Evolutionary conservation across 306 rosid species (phyloP), one percentile per base, ranked within the genome.

Genomic region (Trifolium dubium): DNA sequence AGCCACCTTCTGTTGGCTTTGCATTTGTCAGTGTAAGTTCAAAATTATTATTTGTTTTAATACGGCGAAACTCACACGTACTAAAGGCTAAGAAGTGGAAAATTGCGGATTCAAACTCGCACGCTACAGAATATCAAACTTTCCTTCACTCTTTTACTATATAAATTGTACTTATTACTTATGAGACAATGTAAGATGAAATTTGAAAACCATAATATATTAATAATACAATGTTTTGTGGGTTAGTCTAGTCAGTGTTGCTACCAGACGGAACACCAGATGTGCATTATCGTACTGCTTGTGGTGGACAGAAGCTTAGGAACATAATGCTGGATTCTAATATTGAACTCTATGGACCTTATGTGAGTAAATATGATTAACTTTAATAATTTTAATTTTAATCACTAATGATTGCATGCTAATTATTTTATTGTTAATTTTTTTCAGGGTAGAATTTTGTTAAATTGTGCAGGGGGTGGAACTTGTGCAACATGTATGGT

Each of bases 221-320:
- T 28, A 58, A 59, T 23, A 23, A 23, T 23, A 23, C 44, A 67
- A n/a, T 60, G 47, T 44, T 44, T 62, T 49, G 44, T 30, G 47
- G 43, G 2, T 61, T 72, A 94, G 99, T 84, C 99, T 72, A 94
- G 99, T 84, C 99, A 53, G 96, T 89, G 34, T 77, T 94, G 79
- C 92, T 92, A 10, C 99, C 97, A 34, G 97, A 94, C 86, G 92
- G 92, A 73, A 91, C 90, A n/a, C 93, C 95, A 17, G 96, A 94
- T 74, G 81, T 92, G 12, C 97, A 92, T 56, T 85, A 76, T 69
- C 92, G 97, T 43, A 55, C 77, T 71, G 87, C 92, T 19, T 44
- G 82, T 76, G 97, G 99, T 5, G 99, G 99, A 0, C 92, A 89
- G 85, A 92, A 83, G 67, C 97, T 94, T 39, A 89, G 97, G 80